Percentiles rank a stretch among this genome's conserved stretches.
phyloP scores from a whole-genome alignment of 106 monocot species.

The Alisma plantagoaquatica region DNA sequence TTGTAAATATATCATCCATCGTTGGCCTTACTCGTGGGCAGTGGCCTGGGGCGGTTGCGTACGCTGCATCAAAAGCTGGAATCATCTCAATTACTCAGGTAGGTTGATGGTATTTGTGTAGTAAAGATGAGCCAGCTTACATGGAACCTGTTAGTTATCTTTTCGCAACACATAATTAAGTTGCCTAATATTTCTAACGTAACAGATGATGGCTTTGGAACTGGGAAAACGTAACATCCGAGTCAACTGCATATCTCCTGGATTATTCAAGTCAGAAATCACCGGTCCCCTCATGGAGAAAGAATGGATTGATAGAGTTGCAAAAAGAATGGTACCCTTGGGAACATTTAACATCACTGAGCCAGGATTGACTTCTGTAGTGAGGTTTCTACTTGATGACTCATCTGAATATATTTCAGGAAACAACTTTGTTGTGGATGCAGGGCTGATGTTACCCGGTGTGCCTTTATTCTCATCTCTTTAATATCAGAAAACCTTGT shows the following conservation, averaged over 20 bases:
- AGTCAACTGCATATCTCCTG: constrained; percentile 61
- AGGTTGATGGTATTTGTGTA: not conserved
- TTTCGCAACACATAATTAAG: too few relatives aligned
- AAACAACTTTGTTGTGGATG: constrained; percentile 60
- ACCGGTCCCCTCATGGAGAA: constrained; percentile 52
- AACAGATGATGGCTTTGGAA: constrained; percentile 64
- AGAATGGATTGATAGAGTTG: constrained; percentile 49
- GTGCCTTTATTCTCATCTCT: constrained; percentile 72
- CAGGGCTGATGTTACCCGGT: constrained; percentile 50
- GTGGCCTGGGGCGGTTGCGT: not conserved
- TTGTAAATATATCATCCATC: constrained; percentile 10
- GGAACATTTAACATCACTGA: constrained; percentile 30
- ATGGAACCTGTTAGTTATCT: too few relatives aligned
- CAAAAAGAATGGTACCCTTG: constrained; percentile 39
- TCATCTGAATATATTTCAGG: constrained; percentile 56
- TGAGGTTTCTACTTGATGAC: constrained; percentile 57
- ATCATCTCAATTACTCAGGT: constrained; percentile 9
- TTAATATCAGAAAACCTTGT: too few relatives aligned
- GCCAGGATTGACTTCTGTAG: constrained; percentile 56
- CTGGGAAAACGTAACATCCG: constrained; percentile 46
- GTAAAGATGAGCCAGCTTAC: not conserved
- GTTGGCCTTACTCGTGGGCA: constrained; percentile 2
- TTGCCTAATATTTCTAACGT: not conserved
- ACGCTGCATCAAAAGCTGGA: constrained; percentile 11
- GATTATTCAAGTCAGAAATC: constrained; percentile 76